Percentiles rank a stretch among this genome's conserved stretches.
Conservation (phyloP, 441 rosid genomes). For the Pelargonium cotyledonis region DNA sequence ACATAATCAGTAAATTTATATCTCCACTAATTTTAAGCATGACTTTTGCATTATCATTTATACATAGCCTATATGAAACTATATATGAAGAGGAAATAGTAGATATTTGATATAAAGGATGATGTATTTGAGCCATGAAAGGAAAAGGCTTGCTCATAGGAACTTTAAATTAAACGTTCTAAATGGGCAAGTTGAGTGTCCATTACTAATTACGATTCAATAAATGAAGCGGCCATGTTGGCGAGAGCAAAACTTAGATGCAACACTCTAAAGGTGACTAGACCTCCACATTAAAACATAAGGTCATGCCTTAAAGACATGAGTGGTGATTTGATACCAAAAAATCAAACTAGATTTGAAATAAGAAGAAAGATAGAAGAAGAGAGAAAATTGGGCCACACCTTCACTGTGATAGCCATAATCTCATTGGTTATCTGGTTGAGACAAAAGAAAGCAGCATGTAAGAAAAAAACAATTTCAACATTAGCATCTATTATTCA, state of each 20-base stretch:
- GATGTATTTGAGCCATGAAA: not conserved
- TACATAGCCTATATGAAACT: not conserved
- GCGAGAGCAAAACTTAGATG: not conserved
- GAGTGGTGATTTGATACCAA: not conserved
- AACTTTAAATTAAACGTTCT: not conserved
- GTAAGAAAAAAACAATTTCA: slow-evolving; percentile 12
- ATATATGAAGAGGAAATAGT: not conserved
- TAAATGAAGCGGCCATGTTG: not conserved
- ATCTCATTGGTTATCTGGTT: slow-evolving; percentile 63
- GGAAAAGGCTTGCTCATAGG: not conserved
- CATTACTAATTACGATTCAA: not conserved
- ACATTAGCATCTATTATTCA: slow-evolving; percentile 10
- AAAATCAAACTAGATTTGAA: not conserved
- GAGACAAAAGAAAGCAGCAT: slow-evolving; percentile 13
- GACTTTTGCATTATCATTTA: not conserved
- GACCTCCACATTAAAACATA: not conserved
- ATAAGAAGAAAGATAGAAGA: not conserved
- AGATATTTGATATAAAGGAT: not conserved
- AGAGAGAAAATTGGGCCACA: slow-evolving; percentile 20
- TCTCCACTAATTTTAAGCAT: not conserved
- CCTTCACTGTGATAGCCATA: slow-evolving; percentile 75
- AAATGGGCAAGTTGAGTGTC: not conserved
- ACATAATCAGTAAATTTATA: not conserved
- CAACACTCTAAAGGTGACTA: not conserved
- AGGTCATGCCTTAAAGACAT: not conserved